phyloP scores from a whole-genome alignment of 371 early-diverging fungal species.

The Haplosporangium sp. region DNA sequence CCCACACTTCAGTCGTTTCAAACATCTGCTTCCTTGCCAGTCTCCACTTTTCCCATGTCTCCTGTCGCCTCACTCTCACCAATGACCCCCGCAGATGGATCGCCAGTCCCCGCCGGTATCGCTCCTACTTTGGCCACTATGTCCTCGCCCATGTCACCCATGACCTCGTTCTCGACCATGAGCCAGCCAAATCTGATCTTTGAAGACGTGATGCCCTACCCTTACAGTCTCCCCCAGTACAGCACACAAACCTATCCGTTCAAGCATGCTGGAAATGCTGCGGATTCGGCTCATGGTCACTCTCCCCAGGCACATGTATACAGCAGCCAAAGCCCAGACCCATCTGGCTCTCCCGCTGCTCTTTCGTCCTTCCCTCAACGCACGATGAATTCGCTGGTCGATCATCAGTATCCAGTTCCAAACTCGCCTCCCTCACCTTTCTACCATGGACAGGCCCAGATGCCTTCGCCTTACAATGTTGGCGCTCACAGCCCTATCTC shows the following conservation, averaged over 20 bases:
- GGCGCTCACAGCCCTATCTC: constrained; percentile 51
- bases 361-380: constrained; percentile 45
- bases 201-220: constrained; percentile 51
- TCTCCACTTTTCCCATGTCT: constrained; percentile 37
- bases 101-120: constrained; percentile 50
- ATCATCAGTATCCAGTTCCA: constrained; percentile 41
- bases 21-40: constrained; percentile 14
- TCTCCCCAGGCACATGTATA: constrained; percentile 40
- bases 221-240: constrained; percentile 46
- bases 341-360: constrained; percentile 38
- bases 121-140: constrained; percentile 54
- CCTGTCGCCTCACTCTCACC: constrained; percentile 49
- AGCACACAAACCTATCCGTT: constrained; percentile 45
- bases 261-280: constrained; percentile 56
- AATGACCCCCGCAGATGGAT: constrained; percentile 44
- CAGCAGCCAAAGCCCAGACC: constrained; percentile 51
- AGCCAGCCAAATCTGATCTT: constrained; percentile 46
- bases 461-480: constrained; percentile 41
- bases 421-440: constrained; percentile 44
- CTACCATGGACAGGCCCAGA: constrained; percentile 35
- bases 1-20: constrained; percentile 40
- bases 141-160: constrained; percentile 50
- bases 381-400: constrained; percentile 54
- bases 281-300: constrained; percentile 19
- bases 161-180: constrained; percentile 52